Base-by-base conservation (phyloP, 169 alveolate species). In the Plasmodium falciparum region DNA sequence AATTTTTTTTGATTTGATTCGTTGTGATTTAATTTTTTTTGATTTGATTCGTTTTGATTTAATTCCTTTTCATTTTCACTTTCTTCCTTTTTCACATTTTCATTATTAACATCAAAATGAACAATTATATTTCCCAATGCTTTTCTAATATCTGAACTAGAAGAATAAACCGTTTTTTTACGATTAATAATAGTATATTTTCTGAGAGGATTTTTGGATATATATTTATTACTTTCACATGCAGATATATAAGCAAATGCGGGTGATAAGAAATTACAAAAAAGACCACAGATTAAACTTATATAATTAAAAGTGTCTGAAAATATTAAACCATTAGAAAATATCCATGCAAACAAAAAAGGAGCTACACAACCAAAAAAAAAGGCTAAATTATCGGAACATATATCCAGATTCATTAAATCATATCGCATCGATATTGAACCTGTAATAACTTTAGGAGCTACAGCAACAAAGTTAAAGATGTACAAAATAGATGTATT, bases 361-460 rank as follows among this genome's bases (percentile, higher is more conserved):
- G 96, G 96, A 3, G 93, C 72, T 9, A 90, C 74, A 65, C 94
- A 92, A 6, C 93, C 93, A 63, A 75, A 88, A 63, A 94, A 94
- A 88, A 88, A 92, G 13, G 95, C 93, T 54, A 70, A 47, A 13
- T 62, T 52, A 50, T 63, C 74, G 17, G 90, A 88, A 52, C 94
- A 90, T 56, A 88, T 90, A 7, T 95, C 96, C 83, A 94, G 65
- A 88, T 94, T 94, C 90, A 92, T 86, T 89, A 94, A 66, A 88
- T 94, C 93, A 80, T 94, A 94, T 73, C 91, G 92, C 72, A 92
- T 92, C 4, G 94, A 89, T 70, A 94, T 94, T 59, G 93, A 73
- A 13, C 94, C 93, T 29, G 93, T 92, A 7, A 94, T 92, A 13
- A 94, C 93, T 61, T 92, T 94, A 49, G 96, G 96, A 29, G 93